Evolutionary conservation across 2,329 filamentous ascomycete genomes (phyloP).

Genomic region (Trichoderma brevicompactum): DNA sequence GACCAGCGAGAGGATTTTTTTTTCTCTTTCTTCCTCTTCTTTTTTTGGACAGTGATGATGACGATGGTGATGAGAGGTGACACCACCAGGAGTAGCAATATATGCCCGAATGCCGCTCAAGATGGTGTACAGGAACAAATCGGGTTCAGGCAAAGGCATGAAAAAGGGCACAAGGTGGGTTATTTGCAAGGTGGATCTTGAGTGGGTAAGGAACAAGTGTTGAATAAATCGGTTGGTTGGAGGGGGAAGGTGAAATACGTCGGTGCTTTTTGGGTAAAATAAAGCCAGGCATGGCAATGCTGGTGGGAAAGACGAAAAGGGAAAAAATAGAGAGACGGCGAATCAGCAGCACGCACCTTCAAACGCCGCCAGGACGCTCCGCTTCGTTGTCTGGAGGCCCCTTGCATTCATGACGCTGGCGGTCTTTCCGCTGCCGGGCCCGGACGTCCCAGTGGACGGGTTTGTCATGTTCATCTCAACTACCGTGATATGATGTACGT

Average conservation of each 20-base stretch:
- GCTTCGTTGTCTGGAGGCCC: constrained; percentile 54
- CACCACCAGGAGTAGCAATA: neutral
- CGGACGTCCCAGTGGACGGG: constrained; percentile 55
- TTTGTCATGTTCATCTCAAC: constrained; percentile 56
- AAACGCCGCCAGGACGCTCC: constrained; percentile 64
- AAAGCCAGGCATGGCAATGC: constrained; percentile 7
- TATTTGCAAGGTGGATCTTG: constrained; percentile 17
- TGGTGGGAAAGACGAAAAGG: neutral
- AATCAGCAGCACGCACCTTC: constrained; percentile 54
- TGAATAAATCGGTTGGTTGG: neutral
- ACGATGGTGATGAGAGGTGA: neutral
- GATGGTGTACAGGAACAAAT: constrained; percentile 16
- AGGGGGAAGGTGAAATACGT: neutral
- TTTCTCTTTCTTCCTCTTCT: neutral
- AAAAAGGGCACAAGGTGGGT: constrained; percentile 24
- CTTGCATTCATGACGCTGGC: constrained; percentile 36
- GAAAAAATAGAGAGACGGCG: neutral
- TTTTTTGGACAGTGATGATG: neutral
- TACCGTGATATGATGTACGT: neutral
- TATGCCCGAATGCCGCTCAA: neutral
- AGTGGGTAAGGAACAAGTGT: constrained; percentile 16
- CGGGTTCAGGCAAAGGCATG: constrained; percentile 2
- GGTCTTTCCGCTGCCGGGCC: constrained; percentile 52
- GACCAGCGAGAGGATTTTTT: neutral
- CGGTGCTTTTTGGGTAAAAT: constrained; percentile 7